Conservation (phyloP, 495 filamentous ascomycete species). For the Aspergillus nidulans region DNA sequence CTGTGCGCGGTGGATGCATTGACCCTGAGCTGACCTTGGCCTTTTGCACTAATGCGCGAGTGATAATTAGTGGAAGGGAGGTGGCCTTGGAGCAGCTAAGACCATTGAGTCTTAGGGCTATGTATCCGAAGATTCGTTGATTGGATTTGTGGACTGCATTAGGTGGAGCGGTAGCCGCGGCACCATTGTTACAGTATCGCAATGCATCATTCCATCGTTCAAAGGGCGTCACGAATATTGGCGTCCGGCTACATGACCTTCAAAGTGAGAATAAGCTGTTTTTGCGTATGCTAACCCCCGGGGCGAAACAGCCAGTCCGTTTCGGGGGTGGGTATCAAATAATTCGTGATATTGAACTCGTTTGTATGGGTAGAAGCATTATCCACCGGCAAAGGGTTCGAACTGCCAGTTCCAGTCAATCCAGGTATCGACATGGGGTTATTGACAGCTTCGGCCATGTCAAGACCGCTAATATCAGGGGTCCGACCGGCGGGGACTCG, state of each 20-base stretch:
- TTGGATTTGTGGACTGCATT: too few relatives aligned
- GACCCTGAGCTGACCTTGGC: too few relatives aligned
- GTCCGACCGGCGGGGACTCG: constrained; percentile 51
- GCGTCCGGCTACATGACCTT: background rate
- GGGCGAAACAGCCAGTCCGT: constrained; percentile 46
- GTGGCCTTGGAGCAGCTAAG: too few relatives aligned
- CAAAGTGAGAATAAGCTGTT: background rate
- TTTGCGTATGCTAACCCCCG: constrained; percentile 19
- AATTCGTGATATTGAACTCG: constrained; percentile 48
- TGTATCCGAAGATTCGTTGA: background rate
- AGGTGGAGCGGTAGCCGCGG: too few relatives aligned
- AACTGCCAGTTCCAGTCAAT: constrained; percentile 23
- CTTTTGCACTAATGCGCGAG: too few relatives aligned
- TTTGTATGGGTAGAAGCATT: constrained; percentile 27
- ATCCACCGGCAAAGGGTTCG: constrained; percentile 21
- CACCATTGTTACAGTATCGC: too few relatives aligned
- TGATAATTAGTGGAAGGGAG: too few relatives aligned
- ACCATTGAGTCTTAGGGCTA: too few relatives aligned
- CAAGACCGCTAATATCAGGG: constrained; percentile 26
- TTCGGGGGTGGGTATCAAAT: constrained; percentile 43
- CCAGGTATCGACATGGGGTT: constrained; percentile 44
- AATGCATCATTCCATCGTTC: background rate
- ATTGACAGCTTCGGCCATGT: constrained; percentile 29
- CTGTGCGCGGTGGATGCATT: too few relatives aligned
- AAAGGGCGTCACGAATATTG: background rate